phyloP scores from a whole-genome alignment of 164 flowering plant species.

The Magnolia sinica region DNA sequence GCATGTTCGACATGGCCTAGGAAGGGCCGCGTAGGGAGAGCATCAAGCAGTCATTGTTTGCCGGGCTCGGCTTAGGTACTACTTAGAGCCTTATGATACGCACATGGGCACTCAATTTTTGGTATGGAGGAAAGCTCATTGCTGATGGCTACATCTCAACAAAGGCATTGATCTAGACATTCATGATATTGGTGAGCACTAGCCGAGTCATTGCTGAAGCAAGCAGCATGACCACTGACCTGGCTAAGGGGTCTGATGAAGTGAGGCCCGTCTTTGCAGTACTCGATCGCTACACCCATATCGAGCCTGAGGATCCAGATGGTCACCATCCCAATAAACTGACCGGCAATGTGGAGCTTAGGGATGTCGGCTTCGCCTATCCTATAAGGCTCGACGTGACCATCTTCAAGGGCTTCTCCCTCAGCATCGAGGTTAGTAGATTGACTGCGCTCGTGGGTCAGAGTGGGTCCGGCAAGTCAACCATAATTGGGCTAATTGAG shows the following conservation, averaged over 20 bases:
- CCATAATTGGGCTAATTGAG: conserved; percentile 40
- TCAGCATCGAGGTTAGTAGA: conserved; percentile 33
- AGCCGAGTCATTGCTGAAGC: conserved; percentile 89
- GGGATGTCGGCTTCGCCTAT: conserved; percentile 41
- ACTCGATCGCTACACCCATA: conserved; percentile 53
- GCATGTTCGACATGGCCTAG: conserved; percentile 59
- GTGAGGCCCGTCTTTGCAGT: conserved; percentile 68
- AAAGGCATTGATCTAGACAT: conserved; percentile 61
- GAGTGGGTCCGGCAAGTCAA: conserved; percentile 45
- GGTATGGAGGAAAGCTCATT: conserved; percentile 75
- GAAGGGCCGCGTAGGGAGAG: conserved; percentile 58
- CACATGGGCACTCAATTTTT: conserved; percentile 72
- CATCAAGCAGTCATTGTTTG: conserved; percentile 64
- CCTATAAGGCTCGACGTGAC: conserved; percentile 38
- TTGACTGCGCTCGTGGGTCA: conserved; percentile 52
- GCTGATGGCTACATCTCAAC: conserved; percentile 46
- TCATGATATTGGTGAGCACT: conserved; percentile 68
- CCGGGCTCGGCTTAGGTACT: conserved; percentile 67
- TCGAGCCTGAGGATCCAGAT: conserved; percentile 68
- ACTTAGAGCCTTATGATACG: conserved; percentile 54
- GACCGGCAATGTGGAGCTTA: conserved; percentile 35
- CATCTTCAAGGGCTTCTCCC: conserved; percentile 34
- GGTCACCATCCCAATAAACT: conserved; percentile 44
- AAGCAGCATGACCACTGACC: conserved; percentile 78
- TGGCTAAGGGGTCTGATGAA: conserved; percentile 67